Evolutionary conservation across 2,329 filamentous ascomycete genomes (phyloP), one percentile per base, ranked within the genome.

Genomic region (Zelopaecilomyces penicillatus): DNA sequence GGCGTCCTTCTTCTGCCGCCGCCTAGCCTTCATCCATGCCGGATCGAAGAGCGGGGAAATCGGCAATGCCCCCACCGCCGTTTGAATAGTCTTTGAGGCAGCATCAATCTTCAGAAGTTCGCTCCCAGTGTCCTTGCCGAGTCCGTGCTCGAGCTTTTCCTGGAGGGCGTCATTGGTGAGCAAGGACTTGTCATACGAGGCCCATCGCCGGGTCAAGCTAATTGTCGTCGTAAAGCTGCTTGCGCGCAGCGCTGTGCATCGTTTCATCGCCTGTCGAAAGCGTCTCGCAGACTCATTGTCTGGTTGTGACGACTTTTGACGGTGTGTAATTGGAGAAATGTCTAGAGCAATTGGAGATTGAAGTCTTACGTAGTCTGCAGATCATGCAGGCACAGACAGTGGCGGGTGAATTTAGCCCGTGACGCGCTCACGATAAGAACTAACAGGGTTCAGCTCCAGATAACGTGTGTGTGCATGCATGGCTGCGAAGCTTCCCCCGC

Each of bases 11-110:
- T 61, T 69, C 48, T 65, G 73, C 10, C 67, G 66, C 34, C 66
- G 58, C 45, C 61, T 68, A 0, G 67, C 65, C 32, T 69, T 61
- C 50, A 71, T 67, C 62, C 71, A 79, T 2, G 54, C 52, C 4
- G 71, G 66, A 64, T 80, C 67, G 58, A 78, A 71, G 9, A 80
- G 43, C 2, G 76, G 76, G 3, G 76, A 80, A 6, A 76, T 58
- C 0, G 76, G 76, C 1, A 80, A 59, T 2, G 62, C 49, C 6
- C 75, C 74, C 0, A 60, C 61, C 0, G 64, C 59, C 0, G 75
- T 78, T 9, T 51, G 50, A 41, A 80, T 59, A 1, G 65, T 71
- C 50, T 74, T 74, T 1, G 53, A 56, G 2, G 62, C 52, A 0
- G 56, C 19, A 35, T 76, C 54, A 37, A 78, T 52, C 39, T 56